phyloP scores from a whole-genome alignment of 1,139 yeast genomes.

The Suhomyces chickasaworum region DNA sequence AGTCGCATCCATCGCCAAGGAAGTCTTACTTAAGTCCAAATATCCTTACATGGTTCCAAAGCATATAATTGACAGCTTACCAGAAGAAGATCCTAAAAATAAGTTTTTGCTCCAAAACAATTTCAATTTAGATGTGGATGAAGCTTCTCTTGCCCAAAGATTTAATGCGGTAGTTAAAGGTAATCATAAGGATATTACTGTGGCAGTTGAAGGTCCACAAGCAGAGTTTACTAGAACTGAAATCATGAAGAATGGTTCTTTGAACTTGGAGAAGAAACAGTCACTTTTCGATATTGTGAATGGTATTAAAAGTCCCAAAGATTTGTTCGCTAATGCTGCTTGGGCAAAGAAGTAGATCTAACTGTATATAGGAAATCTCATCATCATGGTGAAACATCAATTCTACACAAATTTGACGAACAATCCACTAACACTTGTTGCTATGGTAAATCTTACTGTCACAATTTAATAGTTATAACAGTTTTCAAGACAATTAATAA shows the following conservation, averaged over 20 bases:
- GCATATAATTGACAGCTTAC: slow-evolving; percentile 32
- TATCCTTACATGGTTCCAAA: slow-evolving; percentile 49
- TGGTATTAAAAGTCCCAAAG: slow-evolving; percentile 29
- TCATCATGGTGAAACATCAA: neutral
- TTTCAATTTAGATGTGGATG: slow-evolving; percentile 32
- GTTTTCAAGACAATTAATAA: too few species aligned
- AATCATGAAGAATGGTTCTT: slow-evolving; percentile 37
- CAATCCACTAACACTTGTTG: too few species aligned
- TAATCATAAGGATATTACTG: slow-evolving; percentile 22
- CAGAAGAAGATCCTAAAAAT: slow-evolving; percentile 30
- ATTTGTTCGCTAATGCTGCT: slow-evolving; percentile 34
- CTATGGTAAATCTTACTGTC: too few species aligned
- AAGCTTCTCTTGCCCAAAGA: slow-evolving; percentile 27
- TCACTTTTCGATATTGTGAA: slow-evolving; percentile 32
- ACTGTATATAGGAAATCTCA: slow-evolving; percentile 4
- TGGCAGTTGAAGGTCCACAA: slow-evolving; percentile 15
- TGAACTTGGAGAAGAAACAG: slow-evolving; percentile 32
- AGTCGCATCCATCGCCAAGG: slow-evolving; percentile 46
- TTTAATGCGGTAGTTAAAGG: slow-evolving; percentile 41
- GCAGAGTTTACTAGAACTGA: slow-evolving; percentile 25
- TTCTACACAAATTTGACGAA: neutral
- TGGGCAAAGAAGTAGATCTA: slow-evolving; percentile 26
- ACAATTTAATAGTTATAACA: too few species aligned
- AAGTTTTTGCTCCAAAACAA: slow-evolving; percentile 38
- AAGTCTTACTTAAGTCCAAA: slow-evolving; percentile 40